Base-by-base conservation (phyloP, 78 protist genomes). In the Dictyostelium discoideum region DNA sequence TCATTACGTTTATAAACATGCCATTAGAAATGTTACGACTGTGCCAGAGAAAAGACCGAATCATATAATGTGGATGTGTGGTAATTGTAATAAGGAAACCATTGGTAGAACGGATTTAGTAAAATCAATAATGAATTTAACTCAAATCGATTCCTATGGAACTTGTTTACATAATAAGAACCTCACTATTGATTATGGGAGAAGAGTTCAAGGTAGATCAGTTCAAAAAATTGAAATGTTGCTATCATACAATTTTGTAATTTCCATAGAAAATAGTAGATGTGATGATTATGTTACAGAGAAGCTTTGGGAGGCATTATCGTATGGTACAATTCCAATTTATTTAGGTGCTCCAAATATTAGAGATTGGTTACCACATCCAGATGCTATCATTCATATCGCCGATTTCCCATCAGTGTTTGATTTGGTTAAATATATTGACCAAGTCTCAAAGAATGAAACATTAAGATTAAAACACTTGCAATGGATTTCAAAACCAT, bases 311-410 rank as follows among this genome's bases (percentile, higher is more conserved):
- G 69, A 80, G 37, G 60, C 85, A 80, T 40, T 80, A 44, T 42
- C 16, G 11, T n/a, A n/a, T 24, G 85, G 85, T 5, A 18, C 67
- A 5, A 44, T 85, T 26, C 85, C 88, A 87, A 67, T 94, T 10
- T 94, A 94, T 83, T 44, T 80, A 5, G 97, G 97, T 46, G 93
- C 96, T 29, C 93, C 93, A 42, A 94, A 94, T 73, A 77, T 46
- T 18, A 22, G 13, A 18, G 60, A 85, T 48, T 94, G 81, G 76
- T 54, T 78, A 8, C 90, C 87, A 29, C 39, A 79, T 20, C 80
- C 84, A n/a, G 37, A 93, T 63, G 83, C 93, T 13, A 88, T 83
- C 5, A 84, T 94, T 0, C 60, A 67, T 29, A 76, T 89, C 1
- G 40, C 20, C 1, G 92, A 93, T 42, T 93, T 48, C n/a, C n/a